Evolutionary conservation across 495 filamentous ascomycete species (phyloP).

Genomic region (Mytilinidion resinicola): DNA sequence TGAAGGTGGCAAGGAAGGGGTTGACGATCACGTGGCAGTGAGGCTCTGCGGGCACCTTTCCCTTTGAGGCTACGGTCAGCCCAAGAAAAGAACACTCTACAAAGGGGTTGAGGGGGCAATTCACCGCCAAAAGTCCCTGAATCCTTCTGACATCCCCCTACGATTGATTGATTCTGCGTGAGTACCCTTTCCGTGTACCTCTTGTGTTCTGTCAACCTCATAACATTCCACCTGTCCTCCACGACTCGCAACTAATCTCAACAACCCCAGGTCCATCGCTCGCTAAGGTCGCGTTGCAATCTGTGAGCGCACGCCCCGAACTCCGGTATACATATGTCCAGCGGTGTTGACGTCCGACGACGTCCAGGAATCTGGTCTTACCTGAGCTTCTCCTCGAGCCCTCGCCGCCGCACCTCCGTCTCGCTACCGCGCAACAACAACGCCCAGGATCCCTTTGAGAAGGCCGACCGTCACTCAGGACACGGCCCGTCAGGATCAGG

Average conservation of each 20-base stretch:
- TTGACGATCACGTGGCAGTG: background rate
- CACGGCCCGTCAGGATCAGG: constrained; percentile 15
- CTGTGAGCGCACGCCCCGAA: background rate
- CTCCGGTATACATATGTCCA: constrained; percentile 37
- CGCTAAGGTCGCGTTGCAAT: background rate
- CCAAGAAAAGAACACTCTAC: constrained; percentile 4
- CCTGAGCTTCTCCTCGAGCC: constrained; percentile 38
- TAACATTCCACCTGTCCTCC: background rate
- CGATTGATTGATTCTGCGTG: background rate
- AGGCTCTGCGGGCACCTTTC: background rate
- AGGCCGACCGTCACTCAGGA: constrained; percentile 36
- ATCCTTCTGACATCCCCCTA: background rate
- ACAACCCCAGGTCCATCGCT: background rate
- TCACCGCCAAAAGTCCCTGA: background rate
- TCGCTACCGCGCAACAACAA: constrained; percentile 37
- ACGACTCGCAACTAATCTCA: background rate
- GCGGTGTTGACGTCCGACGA: constrained; percentile 36
- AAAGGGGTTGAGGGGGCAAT: background rate
- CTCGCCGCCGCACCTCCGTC: constrained; percentile 32
- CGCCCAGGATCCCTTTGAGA: constrained; percentile 41
- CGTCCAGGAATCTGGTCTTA: constrained; percentile 46
- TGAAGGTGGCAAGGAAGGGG: too few species aligned
- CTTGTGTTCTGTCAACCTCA: too few species aligned
- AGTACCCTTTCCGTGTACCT: background rate
- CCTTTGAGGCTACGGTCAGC: background rate